Evolutionary conservation across 1,284 basidiomycete species (phyloP), one percentile per base, ranked within the genome.

Genomic region (Agroathelia rolfsii): DNA sequence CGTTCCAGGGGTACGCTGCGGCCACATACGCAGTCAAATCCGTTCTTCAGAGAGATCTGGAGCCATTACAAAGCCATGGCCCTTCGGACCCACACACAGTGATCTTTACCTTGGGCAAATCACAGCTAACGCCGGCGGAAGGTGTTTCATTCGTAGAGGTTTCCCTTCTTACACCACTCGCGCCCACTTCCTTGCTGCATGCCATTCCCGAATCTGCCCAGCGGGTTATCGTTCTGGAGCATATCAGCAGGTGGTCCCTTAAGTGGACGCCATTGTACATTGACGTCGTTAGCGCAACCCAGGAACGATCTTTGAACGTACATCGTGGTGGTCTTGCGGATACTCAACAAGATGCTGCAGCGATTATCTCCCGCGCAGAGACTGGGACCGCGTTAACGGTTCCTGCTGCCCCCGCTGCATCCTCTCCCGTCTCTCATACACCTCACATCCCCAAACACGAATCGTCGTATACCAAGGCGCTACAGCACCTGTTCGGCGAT

Each of bases 241-340:
- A 83, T 56, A 66, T 82, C 15, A 64, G 69, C 43, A 65, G 63
- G 40, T 85, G 82, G 67, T 70, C 75, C 12, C 82, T 80, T 32
- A 90, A 90, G 58, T 94, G 87, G 76, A 83, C 88, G 2, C 80
- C 89, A 0, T 63, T 94, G 11, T 93, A 85, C 52, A 70, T 95
- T 29, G 90, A 94, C 25, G 62, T 92, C 15, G 70, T 85, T 38
- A 72, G 66, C 35, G 76, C 81, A 5, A 58, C 92, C 28, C 86
- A 90, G 49, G 62, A 73, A 23, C 61, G 66, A 16, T 68, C 73
- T 20, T 48, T 61, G 2, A 60, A 68, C 13, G 62, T 89, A 22
- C 68, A 76, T 32, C 75, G 69, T 34, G 76, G 73, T 17, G 58
- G 71, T 19, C 63, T 89, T 19, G 78, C 76, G 6, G 57, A 71